Conservation (phyloP, 371 early-diverging fungal genomes). For the Lichtheimia corymbifera region DNA sequence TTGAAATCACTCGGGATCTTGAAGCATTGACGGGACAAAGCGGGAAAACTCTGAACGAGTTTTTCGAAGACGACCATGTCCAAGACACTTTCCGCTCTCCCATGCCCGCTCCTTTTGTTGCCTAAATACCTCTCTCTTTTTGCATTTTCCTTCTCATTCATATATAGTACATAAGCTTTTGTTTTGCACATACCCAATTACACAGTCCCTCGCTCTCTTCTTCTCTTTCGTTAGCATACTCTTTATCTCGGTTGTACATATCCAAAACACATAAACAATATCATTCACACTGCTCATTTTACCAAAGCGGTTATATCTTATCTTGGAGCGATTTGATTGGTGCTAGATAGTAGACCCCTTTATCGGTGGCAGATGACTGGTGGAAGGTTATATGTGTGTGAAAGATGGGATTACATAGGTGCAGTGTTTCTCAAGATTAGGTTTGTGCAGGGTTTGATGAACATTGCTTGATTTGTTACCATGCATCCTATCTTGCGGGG, state of each 20-base stretch:
- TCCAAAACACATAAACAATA: too few species aligned
- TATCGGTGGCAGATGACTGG: too few species aligned
- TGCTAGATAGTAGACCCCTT: too few species aligned
- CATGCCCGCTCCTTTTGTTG: constrained; percentile 22
- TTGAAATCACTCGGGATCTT: constrained; percentile 52
- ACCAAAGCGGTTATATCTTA: too few species aligned
- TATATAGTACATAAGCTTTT: constrained; percentile 9
- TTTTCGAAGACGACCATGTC: constrained; percentile 42
- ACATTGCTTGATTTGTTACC: too few species aligned
- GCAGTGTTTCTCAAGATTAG: too few species aligned
- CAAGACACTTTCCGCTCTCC: constrained; percentile 38
- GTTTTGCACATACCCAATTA: constrained; percentile 1
- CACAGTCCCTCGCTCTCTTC: background rate
- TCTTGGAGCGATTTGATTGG: too few species aligned
- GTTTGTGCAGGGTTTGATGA: too few species aligned
- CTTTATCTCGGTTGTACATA: background rate
- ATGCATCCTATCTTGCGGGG: too few species aligned
- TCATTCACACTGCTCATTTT: too few species aligned
- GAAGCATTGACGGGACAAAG: constrained; percentile 55
- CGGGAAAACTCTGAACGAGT: constrained; percentile 52
- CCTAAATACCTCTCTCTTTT: constrained; percentile 10
- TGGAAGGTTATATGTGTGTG: too few species aligned
- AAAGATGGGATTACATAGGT: too few species aligned
- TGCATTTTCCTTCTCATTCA: background rate
- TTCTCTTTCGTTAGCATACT: background rate